These are phyloP conservation scores for Arxiozyma slooffiae DNA, from an alignment of 1,139 yeast species.

Conservation along the genomic window DNA sequence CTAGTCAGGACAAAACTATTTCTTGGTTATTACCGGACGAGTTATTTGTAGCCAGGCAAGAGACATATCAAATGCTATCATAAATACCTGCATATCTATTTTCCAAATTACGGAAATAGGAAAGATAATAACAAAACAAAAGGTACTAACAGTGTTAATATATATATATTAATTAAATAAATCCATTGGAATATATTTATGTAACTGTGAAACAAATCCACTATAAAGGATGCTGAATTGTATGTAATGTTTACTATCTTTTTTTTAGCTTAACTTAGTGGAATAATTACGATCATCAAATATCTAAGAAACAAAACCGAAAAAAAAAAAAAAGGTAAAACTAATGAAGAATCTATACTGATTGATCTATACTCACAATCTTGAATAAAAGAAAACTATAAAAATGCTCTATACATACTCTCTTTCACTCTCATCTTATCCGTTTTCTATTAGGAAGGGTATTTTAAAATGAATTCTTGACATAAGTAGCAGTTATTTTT, in stretches of 20 bases:
- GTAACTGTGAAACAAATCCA: slow-evolving; percentile 7
- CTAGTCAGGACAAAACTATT: slow-evolving; percentile 17
- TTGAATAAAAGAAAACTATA: not conserved
- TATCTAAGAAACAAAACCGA: slow-evolving; percentile 14
- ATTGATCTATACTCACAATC: not conserved
- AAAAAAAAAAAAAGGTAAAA: slow-evolving; percentile 9
- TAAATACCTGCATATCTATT: slow-evolving; percentile 16
- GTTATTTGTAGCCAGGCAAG: slow-evolving; percentile 13
- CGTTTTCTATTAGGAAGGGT: not conserved
- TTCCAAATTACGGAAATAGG: slow-evolving; percentile 16
- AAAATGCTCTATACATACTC: too few species aligned
- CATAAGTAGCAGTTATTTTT: too few species aligned
- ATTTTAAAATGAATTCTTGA: not conserved
- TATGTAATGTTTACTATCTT: slow-evolving; percentile 9
- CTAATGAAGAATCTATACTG: slow-evolving; percentile 10
- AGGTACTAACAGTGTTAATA: slow-evolving; percentile 8
- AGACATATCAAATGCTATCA: slow-evolving; percentile 4
- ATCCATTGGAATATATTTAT: slow-evolving; percentile 25
- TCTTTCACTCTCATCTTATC: not conserved
- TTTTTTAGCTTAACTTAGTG: slow-evolving; percentile 5
- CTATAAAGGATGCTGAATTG: not conserved
- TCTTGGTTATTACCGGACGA: slow-evolving; percentile 24
- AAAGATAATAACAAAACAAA: not conserved
- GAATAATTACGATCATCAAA: slow-evolving; percentile 13
- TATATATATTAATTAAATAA: slow-evolving; percentile 25